Evolutionary conservation across 2,329 filamentous ascomycete species (phyloP), one percentile per base, ranked within the genome.

Genomic region (Apiospora malaysiana): DNA sequence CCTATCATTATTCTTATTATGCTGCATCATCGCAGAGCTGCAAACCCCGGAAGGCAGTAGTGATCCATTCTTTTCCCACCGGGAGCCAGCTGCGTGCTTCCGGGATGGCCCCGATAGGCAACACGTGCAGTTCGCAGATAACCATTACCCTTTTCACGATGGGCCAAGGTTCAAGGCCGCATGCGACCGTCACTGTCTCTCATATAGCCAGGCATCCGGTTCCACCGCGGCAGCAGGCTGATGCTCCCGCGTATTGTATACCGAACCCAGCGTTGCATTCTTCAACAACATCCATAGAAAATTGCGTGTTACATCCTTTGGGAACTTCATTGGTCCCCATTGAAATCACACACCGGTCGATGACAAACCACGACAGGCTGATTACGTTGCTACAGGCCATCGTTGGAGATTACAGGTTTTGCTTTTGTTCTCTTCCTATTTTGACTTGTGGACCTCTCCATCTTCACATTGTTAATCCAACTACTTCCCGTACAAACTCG

Each of bases 291-390:
- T 63, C n/a, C 32, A 14, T 23, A 8, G 18, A 40, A 40, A 32
- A 63, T n/a, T 14, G 18, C 32, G 21, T 63, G 56, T 32, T 18
- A 40, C 56, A 63, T 63, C 18, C 37, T 63, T n/a, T n/a, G 3
- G 1, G 16, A 40, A 3, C 18, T 63, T 63, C 56, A 63, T 63
- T 32, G 8, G 32, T n/a, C n/a, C n/a, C n/a, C n/a, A 40, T 63
- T 40, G 32, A 63, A n/a, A 40, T n/a, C 56, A 32, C 56, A 63
- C 56, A 63, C 56, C 56, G 32, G 56, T 63, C 32, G 21, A 23
- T 40, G 56, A 63, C 56, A n/a, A 63, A 40, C 18, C 56, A 63
- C 12, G 10, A 9, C 6, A 40, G 32, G 32, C 21, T 40, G 49
- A 9, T 21, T 23, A 63, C 14, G 32, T 32, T 40, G n/a, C 56